Conservation (phyloP, 2,329 filamentous ascomycete genomes). For the Septoria linicola region DNA sequence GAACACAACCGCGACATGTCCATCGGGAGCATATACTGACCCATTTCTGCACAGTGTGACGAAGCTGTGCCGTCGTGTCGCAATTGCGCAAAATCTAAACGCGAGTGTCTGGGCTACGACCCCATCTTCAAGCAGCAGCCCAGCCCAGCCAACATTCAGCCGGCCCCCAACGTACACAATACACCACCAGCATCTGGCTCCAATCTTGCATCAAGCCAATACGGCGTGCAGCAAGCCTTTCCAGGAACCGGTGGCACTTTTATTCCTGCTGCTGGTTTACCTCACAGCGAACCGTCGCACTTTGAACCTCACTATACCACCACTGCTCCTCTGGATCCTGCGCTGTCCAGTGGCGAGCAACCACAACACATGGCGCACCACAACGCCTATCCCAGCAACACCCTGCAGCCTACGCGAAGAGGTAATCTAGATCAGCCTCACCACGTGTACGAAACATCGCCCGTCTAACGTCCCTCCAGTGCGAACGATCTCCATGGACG, state of each 20-base stretch:
- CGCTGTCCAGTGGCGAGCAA: constrained; percentile 52
- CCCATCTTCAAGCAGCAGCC: constrained; percentile 77
- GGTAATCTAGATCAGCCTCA: constrained; percentile 24
- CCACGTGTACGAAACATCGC: background rate
- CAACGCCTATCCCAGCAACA: constrained; percentile 25
- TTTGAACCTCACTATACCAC: constrained; percentile 40
- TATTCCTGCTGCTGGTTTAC: constrained; percentile 16
- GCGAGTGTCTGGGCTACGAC: constrained; percentile 82
- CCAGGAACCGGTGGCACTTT: constrained; percentile 22
- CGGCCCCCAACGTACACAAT: constrained; percentile 50
- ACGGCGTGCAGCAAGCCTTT: constrained; percentile 18
- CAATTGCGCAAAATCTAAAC: constrained; percentile 85
- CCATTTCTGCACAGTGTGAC: constrained; percentile 68
- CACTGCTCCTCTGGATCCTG: constrained; percentile 61
- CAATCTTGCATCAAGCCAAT: constrained; percentile 21
- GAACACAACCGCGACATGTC: constrained; percentile 6
- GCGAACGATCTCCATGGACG: constrained; percentile 62
- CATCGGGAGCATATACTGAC: background rate
- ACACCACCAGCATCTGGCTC: constrained; percentile 26
- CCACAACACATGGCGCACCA: constrained; percentile 27
- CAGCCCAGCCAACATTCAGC: constrained; percentile 70
- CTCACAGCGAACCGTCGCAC: constrained; percentile 8
- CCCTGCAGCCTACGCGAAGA: constrained; percentile 32
- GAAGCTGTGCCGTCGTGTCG: constrained; percentile 90
- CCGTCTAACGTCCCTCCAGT: constrained; percentile 32